phyloP scores from a whole-genome alignment of 2,329 filamentous ascomycete species.

The Phoma sp. region DNA sequence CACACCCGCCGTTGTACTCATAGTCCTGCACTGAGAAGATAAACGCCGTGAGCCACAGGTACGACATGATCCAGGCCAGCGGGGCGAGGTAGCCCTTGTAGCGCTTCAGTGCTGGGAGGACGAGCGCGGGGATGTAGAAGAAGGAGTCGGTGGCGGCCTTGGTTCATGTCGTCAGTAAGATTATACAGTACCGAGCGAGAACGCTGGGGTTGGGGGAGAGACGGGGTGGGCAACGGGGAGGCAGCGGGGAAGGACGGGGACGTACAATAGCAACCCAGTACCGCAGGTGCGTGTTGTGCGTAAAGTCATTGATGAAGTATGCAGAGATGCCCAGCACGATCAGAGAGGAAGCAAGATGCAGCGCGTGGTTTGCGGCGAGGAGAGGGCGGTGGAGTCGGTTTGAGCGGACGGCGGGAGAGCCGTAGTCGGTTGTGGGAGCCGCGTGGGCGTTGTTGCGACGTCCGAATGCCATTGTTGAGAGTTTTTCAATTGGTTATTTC shows the following conservation, averaged over 20 bases:
- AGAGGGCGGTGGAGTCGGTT: slow-evolving; percentile 20
- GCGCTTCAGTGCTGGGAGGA: slow-evolving; percentile 18
- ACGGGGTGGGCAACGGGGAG: too few species aligned
- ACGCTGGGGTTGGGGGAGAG: too few species aligned
- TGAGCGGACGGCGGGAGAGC: slow-evolving; percentile 14
- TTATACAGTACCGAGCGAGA: too few species aligned
- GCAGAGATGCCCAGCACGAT: slow-evolving; percentile 28
- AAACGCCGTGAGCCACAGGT: slow-evolving; percentile 36
- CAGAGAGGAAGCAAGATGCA: slow-evolving; percentile 25
- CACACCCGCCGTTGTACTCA: slow-evolving; percentile 17
- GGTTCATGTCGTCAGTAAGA: not conserved
- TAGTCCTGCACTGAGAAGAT: slow-evolving; percentile 34
- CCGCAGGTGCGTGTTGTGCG: slow-evolving; percentile 23
- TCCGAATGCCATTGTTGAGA: slow-evolving; percentile 5
- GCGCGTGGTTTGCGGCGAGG: slow-evolving; percentile 21
- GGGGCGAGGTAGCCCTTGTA: slow-evolving; percentile 33
- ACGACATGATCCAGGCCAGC: slow-evolving; percentile 25
- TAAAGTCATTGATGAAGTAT: slow-evolving; percentile 23
- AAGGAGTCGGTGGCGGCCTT: slow-evolving; percentile 22
- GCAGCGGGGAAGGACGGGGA: not conserved
- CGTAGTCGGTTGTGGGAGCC: slow-evolving; percentile 18
- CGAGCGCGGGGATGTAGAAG: slow-evolving; percentile 22
- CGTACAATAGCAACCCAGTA: slow-evolving; percentile 27
- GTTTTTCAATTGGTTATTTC: not conserved
- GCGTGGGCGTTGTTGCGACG: slow-evolving; percentile 2